Evolutionary conservation across 2,329 filamentous ascomycete genomes (phyloP).

Genomic region (Cercospora citrullina): DNA sequence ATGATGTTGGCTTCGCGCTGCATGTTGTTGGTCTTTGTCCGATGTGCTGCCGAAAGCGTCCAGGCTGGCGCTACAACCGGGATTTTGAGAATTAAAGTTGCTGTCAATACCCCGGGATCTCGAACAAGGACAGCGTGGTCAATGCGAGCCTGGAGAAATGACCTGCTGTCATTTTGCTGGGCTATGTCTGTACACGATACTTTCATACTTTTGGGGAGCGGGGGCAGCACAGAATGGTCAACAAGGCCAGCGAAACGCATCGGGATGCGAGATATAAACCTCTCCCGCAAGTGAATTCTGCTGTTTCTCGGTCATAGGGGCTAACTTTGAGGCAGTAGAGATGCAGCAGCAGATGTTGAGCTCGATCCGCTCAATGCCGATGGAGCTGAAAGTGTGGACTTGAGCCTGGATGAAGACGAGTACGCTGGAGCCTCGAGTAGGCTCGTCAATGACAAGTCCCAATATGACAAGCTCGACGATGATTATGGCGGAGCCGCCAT

Average conservation of each 20-base stretch:
- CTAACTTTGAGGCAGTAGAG: background rate
- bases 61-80: background rate
- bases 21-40: background rate
- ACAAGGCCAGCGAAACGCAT: background rate
- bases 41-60: background rate
- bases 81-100: slow-evolving; percentile 8
- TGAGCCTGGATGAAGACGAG: slow-evolving; percentile 2
- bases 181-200: background rate
- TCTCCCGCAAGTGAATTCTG: slow-evolving; percentile 2
- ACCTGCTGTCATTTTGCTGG: background rate
- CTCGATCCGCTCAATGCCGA: background rate
- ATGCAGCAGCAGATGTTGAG: slow-evolving; percentile 9
- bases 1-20: background rate
- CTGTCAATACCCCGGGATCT: background rate
- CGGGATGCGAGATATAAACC: slow-evolving; percentile 6
- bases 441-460: background rate
- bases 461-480: slow-evolving; percentile 3
- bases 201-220: background rate
- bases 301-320: background rate
- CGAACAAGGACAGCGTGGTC: slow-evolving; percentile 12
- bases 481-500: slow-evolving; percentile 14
- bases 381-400: background rate
- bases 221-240: slow-evolving; percentile 7
- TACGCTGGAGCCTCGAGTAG: background rate
- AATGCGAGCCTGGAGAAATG: background rate